Conservation (phyloP, 257 asterid species). For the Apocynum venetum region DNA sequence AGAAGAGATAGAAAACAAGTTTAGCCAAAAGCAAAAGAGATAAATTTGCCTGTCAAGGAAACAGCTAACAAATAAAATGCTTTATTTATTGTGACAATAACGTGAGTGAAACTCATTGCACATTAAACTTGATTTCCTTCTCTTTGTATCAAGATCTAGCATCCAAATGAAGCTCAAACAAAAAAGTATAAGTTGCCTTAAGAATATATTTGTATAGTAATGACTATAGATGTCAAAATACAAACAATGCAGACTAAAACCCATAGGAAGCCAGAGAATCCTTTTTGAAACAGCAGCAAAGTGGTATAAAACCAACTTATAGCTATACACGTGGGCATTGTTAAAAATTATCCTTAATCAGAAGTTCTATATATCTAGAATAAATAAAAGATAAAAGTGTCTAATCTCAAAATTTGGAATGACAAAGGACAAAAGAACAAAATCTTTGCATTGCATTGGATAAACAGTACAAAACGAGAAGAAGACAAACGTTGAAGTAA, state of each 20-base stretch:
- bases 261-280: not conserved
- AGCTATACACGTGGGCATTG: not conserved
- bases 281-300: not conserved
- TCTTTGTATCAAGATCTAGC: not conserved
- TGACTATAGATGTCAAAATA: not conserved
- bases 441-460: not conserved
- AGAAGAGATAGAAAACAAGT: not conserved
- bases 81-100: not conserved
- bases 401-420: not conserved
- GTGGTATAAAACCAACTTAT: not conserved
- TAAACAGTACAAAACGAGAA: not conserved
- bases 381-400: not conserved
- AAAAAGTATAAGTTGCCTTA: not conserved
- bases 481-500: not conserved
- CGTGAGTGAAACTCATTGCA: not conserved
- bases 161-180: not conserved
- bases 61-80: not conserved
- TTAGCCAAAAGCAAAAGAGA: not conserved
- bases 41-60: not conserved
- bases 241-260: not conserved
- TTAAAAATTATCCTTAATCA: not conserved
- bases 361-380: not conserved
- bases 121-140: not conserved
- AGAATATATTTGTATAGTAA: not conserved
- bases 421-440: not conserved